Conservation (phyloP, 805 yeast species). For the Barnettozyma vustinii region DNA sequence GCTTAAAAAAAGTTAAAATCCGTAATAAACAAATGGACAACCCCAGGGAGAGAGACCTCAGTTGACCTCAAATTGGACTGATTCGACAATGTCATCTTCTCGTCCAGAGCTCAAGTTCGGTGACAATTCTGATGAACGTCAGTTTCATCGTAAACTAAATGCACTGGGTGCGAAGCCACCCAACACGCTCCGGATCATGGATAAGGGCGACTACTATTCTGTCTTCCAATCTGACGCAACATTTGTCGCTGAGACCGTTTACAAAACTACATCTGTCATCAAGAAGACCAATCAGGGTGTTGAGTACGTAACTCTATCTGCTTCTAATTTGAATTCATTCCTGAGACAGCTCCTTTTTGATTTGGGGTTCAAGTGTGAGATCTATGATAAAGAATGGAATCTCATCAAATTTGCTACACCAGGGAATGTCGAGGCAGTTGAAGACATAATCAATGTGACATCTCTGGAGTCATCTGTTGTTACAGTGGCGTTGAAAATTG, state of each 20-base stretch:
- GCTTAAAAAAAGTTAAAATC: background rate
- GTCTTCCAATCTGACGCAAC: conserved; percentile 73
- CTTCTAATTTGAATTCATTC: conserved; percentile 63
- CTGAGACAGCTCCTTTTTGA: conserved; percentile 64
- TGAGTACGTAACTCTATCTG: conserved; percentile 71
- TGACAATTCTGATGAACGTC: conserved; percentile 45
- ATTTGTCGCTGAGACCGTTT: conserved; percentile 76
- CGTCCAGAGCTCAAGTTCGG: conserved; percentile 56
- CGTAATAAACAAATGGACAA: background rate
- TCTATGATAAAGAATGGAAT: conserved; percentile 66
- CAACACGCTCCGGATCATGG: conserved; percentile 64
- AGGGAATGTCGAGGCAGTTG: conserved; percentile 78
- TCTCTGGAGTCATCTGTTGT: conserved; percentile 40
- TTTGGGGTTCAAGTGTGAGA: conserved; percentile 70
- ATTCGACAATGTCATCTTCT: conserved; percentile 16
- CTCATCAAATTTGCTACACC: conserved; percentile 69
- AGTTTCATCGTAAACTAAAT: conserved; percentile 43
- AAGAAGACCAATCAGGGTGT: conserved; percentile 50
- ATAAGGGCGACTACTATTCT: conserved; percentile 76
- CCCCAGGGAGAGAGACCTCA: no score
- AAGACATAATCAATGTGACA: conserved; percentile 53
- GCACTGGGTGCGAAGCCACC: conserved; percentile 42
- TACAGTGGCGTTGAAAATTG: conserved; percentile 37
- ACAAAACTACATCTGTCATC: conserved; percentile 76
- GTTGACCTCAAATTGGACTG: no score